A percentile compares a stretch with the other conserved stretches of the same genome.
phyloP scores from a whole-genome alignment of 805 yeast species.

The Myxozyma mucilagina region DNA sequence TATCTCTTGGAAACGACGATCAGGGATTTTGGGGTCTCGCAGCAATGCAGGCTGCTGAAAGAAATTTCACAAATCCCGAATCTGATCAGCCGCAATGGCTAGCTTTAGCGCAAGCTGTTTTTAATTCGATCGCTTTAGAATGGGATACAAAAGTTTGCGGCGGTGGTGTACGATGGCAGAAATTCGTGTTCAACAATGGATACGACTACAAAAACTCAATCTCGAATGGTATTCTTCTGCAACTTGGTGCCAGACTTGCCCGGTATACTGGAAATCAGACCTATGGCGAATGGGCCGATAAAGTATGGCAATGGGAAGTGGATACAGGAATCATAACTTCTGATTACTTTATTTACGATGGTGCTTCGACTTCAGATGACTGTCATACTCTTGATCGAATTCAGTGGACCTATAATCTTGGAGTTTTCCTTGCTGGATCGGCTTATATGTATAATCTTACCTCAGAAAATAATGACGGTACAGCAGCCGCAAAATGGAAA shows the following conservation, averaged over 20 bases:
- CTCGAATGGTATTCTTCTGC: conserved; percentile 80
- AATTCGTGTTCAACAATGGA: conserved; percentile 84
- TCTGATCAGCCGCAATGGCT: conserved; percentile 66
- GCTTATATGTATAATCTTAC: conserved; percentile 70
- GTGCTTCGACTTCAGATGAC: conserved; percentile 51
- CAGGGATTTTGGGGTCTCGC: conserved; percentile 93
- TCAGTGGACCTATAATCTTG: conserved; percentile 78
- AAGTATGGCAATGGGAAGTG: conserved; percentile 74
- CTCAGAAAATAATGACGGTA: conserved; percentile 43
- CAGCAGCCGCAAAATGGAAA: conserved; percentile 49
- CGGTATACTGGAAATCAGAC: conserved; percentile 71
- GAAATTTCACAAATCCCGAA: conserved; percentile 74
- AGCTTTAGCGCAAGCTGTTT: conserved; percentile 77
- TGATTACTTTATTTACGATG: conserved; percentile 61
- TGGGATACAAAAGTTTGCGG: conserved; percentile 68
- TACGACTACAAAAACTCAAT: conserved; percentile 85
- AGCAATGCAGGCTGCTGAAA: conserved; percentile 80
- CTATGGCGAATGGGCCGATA: conserved; percentile 71
- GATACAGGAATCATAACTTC: conserved; percentile 47
- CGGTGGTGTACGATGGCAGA: conserved; percentile 93
- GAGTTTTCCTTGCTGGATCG: conserved; percentile 64
- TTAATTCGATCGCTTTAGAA: conserved; percentile 76
- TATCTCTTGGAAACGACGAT: conserved; percentile 90
- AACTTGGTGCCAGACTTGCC: conserved; percentile 78
- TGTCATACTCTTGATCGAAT: conserved; percentile 54